A percentile compares a stretch with the other conserved stretches of the same genome.
phyloP scores from a whole-genome alignment of 495 filamentous ascomycete genomes.

The Gamarada debralockiae region DNA sequence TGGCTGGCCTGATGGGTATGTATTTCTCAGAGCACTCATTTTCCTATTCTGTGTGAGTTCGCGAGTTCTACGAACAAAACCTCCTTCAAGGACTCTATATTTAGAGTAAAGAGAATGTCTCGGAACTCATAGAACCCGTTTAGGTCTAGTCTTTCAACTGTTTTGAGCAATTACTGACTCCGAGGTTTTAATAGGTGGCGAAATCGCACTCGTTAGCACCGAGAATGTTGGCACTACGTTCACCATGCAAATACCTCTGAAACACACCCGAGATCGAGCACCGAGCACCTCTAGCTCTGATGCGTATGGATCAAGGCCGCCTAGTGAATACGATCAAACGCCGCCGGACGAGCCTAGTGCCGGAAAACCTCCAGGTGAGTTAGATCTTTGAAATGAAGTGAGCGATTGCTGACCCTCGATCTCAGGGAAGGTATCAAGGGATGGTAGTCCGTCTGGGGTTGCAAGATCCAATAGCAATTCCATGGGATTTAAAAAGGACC shows the following conservation, averaged over 20 bases:
- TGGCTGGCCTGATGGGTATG: slow-evolving; percentile 82
- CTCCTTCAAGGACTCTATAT: too few relatives aligned
- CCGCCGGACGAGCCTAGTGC: background rate
- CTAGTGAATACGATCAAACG: slow-evolving; percentile 4
- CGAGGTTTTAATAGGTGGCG: too few relatives aligned
- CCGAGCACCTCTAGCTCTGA: slow-evolving; percentile 36
- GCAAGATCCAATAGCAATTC: background rate
- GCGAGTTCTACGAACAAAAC: too few relatives aligned
- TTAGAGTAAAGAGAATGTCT: too few relatives aligned
- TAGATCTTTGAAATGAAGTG: too few relatives aligned
- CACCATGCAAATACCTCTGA: slow-evolving; percentile 79
- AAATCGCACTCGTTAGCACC: slow-evolving; percentile 66
- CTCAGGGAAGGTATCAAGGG: background rate
- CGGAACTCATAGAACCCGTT: too few relatives aligned
- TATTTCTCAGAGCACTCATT: too few relatives aligned
- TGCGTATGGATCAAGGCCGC: slow-evolving; percentile 11
- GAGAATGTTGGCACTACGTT: slow-evolving; percentile 76
- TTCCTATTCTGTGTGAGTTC: too few relatives aligned
- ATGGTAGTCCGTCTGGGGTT: background rate
- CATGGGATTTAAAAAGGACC: slow-evolving; percentile 20
- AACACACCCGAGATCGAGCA: slow-evolving; percentile 62
- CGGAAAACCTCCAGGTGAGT: background rate
- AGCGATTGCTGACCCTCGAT: too few relatives aligned
- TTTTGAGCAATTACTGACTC: too few relatives aligned
- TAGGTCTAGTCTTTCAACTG: too few relatives aligned